Base-by-base conservation (phyloP, 306 rosid genomes). In the Medicago lupulina region DNA sequence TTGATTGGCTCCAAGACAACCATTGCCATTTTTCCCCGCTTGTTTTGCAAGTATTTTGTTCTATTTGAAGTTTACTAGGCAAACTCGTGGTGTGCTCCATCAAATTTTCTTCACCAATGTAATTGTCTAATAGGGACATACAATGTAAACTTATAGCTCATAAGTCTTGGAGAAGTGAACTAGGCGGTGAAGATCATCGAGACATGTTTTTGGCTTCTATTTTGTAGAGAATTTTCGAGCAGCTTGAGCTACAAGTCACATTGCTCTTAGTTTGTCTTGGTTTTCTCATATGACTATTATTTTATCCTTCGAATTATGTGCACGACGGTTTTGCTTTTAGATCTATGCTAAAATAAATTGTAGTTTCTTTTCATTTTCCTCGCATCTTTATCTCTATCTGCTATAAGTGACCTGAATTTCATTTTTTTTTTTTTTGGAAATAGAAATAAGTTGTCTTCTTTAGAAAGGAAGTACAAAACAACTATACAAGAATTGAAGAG, bases 141-240 rank as follows among this genome's bases (percentile, higher is more conserved):
- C 67, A 67, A 80, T 80, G 89, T 80, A 81, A 63, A 75, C 75
- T 79, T 80, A 67, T 87, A 83, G 87, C 38, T 78, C 85, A 72
- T 77, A 82, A 53, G 44, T 71, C 75, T 70, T 74, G 58, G 85
- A 74, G 17, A 69, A 68, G 64, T 57, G 69, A 55, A 60, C 78
- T 84, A 82, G 78, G 50, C 51, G 15, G 77, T 43, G 70, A 79
- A 79, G 64, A 74, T 72, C 78, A 78, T 31, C 49, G 75, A 67
- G 79, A 71, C 67, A 53, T 64, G 69, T 53, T 82, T 71, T 23
- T 79, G 44, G 66, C 79, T 70, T 82, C 61, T 15, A 77, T 73
- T 61, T 77, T 74, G 81, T 60, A 46, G 72, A 43, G 78, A 79
- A 67, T n/a, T 57, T 38, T 41, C 66, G 67, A 79, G 85, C 73